These are phyloP conservation scores for Oropetium thomaeum DNA, from an alignment of 176 grass and related monocot species.

Conservation along the genomic window DNA sequence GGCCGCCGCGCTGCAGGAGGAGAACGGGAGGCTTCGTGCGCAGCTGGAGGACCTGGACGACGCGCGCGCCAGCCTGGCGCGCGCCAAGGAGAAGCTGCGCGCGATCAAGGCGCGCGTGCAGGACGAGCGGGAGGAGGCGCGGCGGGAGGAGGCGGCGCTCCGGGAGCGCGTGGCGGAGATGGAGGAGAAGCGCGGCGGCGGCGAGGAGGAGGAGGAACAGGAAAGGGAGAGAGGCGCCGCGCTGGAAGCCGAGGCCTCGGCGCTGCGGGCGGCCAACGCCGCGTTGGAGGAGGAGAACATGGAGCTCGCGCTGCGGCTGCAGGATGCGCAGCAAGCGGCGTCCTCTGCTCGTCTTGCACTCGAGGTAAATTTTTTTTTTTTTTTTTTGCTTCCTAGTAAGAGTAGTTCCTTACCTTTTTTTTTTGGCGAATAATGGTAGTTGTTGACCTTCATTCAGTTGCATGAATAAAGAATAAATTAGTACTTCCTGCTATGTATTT, in stretches of 20 bases:
- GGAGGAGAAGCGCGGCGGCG: constrained; percentile 23
- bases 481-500: too few species aligned
- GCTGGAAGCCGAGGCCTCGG: constrained; percentile 47
- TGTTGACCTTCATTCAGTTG: too few species aligned
- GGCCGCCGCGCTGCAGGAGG: constrained; percentile 61
- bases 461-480: too few species aligned
- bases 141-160: constrained; percentile 33
- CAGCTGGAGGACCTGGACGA: constrained; percentile 43
- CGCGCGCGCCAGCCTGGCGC: constrained; percentile 48
- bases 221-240: constrained; percentile 26
- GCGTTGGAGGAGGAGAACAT: constrained; percentile 59
- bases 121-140: constrained; percentile 28
- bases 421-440: too few species aligned
- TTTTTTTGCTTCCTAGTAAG: too few species aligned
- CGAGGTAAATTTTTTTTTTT: constrained; percentile 41
- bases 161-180: constrained; percentile 29
- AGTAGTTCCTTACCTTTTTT: not conserved
- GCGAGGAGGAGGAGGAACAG: too few species aligned
- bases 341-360: constrained; percentile 17
- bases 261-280: constrained; percentile 54
- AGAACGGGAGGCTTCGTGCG: constrained; percentile 65
- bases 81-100: constrained; percentile 48
- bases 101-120: constrained; percentile 33
- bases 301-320: constrained; percentile 53
- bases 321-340: constrained; percentile 31